Evolutionary conservation across 2,329 filamentous ascomycete genomes (phyloP), one percentile per base, ranked within the genome.

Genomic region (Phialocephala sp.): DNA sequence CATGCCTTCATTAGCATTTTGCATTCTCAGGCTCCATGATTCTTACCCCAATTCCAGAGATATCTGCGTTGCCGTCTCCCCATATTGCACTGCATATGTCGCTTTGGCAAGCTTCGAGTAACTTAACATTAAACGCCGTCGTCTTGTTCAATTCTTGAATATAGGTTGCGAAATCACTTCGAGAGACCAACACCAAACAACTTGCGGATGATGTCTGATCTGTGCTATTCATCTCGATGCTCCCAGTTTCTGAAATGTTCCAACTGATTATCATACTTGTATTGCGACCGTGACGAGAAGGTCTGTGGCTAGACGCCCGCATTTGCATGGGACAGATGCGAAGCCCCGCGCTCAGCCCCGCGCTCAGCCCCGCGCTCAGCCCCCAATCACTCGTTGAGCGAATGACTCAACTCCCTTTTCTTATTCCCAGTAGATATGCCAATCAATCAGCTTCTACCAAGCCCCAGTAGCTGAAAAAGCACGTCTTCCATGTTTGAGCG

Each of bases 51-150:
- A 68, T 60, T 39, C 66, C 66, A 32, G 66, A 68, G 8, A 68
- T 64, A 41, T 68, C 66, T 11, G 63, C 60, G 57, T 66, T 66
- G 3, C 66, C 66, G 22, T 64, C 54, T 2, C 66, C 66, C 66
- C 66, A 68, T 20, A 68, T 24, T 8, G 66, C 63, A 55, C 62
- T 64, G 35, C 64, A 68, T 14, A 68, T 68, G 3, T 66, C 54
- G 43, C 61, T 57, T 41, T 64, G 43, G 39, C 64, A 68, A 2
- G 54, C 41, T 24, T 60, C 54, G 4, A 68, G 47, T 6, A 68
- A 20, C 1, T 27, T 35, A 12, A 37, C 22, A 14, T 62, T 60
- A 27, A 66, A 68, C 9, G n/a, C 41, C 1, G 66, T 68, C 1
- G 59, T 62, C 22, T 54, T 15, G n/a, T 66, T 60, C 20, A 68